phyloP scores from a whole-genome alignment of 768 basidiomycete species.

The Auriscalpium orientale region DNA sequence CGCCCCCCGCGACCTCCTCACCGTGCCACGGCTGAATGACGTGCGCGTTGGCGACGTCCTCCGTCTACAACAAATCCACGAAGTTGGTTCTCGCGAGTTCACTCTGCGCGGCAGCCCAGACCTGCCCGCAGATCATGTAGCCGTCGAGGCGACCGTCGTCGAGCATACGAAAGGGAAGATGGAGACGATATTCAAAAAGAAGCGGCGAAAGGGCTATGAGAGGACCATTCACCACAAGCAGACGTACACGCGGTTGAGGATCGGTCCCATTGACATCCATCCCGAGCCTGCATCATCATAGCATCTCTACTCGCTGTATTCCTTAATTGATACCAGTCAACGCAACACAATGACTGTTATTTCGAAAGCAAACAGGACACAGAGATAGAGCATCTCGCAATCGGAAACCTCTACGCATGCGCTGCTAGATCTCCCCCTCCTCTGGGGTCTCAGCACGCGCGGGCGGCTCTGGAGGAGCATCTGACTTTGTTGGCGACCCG shows the following conservation, averaged over 20 bases:
- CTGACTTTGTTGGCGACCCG: conserved; percentile 35
- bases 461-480: conserved; percentile 28
- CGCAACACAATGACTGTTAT: neutral
- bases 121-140: conserved; percentile 58
- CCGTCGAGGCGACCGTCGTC: conserved; percentile 83
- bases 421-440: conserved; percentile 72
- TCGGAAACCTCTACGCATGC: neutral
- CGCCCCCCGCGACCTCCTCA: conserved; percentile 85
- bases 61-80: conserved; percentile 77
- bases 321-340: neutral
- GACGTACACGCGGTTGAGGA: conserved; percentile 88
- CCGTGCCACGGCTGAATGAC: conserved; percentile 84
- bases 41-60: conserved; percentile 82
- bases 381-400: neutral
- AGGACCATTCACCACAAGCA: conserved; percentile 92
- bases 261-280: conserved; percentile 66
- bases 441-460: conserved; percentile 72
- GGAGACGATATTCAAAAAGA: conserved; percentile 93
- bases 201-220: conserved; percentile 96
- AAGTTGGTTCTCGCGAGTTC: conserved; percentile 93
- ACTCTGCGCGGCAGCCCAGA: conserved; percentile 75
- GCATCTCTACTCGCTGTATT: conserved; percentile 10
- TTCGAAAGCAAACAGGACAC: no score
- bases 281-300: conserved; percentile 21
- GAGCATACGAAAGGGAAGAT: conserved; percentile 95